A percentile compares a stretch with the other conserved stretches of the same genome.
These are phyloP conservation scores for Pleurotus tuber-regium DNA, from an alignment of 768 basidiomycete species.

Conservation along the genomic window DNA sequence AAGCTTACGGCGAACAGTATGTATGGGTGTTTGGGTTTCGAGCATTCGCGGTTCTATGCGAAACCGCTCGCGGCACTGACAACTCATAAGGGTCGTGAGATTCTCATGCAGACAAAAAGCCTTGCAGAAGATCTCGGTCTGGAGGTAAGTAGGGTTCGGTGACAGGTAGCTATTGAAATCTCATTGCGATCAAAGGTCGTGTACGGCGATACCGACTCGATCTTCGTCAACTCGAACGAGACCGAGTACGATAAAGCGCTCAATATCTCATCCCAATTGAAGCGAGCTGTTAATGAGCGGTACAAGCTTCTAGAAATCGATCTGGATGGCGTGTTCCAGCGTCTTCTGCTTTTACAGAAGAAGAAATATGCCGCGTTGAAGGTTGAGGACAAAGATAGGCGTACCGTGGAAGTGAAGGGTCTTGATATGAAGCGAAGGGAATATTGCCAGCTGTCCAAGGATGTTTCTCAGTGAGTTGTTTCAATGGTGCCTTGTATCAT, in stretches of 20 bases:
- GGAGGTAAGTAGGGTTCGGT: no score
- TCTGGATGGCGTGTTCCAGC: constrained; percentile 90
- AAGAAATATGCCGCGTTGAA: constrained; percentile 99
- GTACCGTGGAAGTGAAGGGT: constrained; percentile 90
- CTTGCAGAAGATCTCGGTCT: constrained; percentile 87
- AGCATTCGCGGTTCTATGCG: constrained; percentile 95
- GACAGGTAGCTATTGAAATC: no score
- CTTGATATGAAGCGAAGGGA: constrained; percentile 99
- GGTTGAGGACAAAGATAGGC: constrained; percentile 78
- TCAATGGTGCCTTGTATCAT: background rate
- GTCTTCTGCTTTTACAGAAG: constrained; percentile 91
- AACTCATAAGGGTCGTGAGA: constrained; percentile 97
- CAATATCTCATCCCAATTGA: constrained; percentile 89
- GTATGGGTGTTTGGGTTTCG: constrained; percentile 99
- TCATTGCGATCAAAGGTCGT: constrained; percentile 66
- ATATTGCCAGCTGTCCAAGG: constrained; percentile 89
- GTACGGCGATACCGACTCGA: constrained; percentile 98
- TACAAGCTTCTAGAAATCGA: constrained; percentile 97
- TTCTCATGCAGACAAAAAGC: constrained; percentile 89
- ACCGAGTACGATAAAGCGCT: constrained; percentile 86
- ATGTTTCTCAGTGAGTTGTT: constrained; percentile 78
- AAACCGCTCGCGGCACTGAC: constrained; percentile 95
- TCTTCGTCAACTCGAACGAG: constrained; percentile 96
- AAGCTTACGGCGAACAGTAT: constrained; percentile 99
- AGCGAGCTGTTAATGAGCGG: constrained; percentile 93